Conservation (phyloP, 2,329 filamentous ascomycete genomes). For the Iodosphaeria phyllophila region DNA sequence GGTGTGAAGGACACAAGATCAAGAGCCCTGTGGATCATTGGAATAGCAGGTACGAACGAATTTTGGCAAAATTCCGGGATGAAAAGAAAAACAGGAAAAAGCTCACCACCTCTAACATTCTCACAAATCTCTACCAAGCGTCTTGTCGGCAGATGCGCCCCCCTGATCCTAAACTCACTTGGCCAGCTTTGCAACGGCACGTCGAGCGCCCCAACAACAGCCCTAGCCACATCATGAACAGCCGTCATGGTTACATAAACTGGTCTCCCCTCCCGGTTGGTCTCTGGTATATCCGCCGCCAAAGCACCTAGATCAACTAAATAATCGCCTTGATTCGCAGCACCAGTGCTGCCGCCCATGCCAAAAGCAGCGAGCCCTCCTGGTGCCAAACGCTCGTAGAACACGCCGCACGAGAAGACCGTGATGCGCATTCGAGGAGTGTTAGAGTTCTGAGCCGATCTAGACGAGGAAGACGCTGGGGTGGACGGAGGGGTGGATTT, state of each 20-base stretch:
- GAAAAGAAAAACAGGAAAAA: constrained; percentile 2
- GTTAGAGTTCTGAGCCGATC: no score
- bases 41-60: no score
- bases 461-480: no score
- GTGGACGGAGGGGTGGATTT: constrained; percentile 40
- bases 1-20: no score
- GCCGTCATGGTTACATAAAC: constrained; percentile 50
- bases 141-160: constrained; percentile 42
- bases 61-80: constrained; percentile 2
- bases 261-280: constrained; percentile 26
- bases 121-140: constrained; percentile 34
- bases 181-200: constrained; percentile 44
- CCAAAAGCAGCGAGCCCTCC: constrained; percentile 40
- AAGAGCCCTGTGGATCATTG: no score
- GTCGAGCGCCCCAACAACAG: constrained; percentile 50
- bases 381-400: constrained; percentile 58
- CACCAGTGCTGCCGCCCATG: constrained; percentile 37
- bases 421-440: constrained; percentile 44
- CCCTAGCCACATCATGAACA: constrained; percentile 50
- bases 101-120: constrained; percentile 29
- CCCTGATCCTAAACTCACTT: constrained; percentile 46
- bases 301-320: constrained; percentile 41
- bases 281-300: constrained; percentile 40
- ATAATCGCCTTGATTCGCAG: constrained; percentile 40
- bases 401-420: constrained; percentile 53